These are phyloP conservation scores for Fusarium sterilihyphosum DNA, from an alignment of 2,329 filamentous ascomycete genomes.

Conservation along the genomic window DNA sequence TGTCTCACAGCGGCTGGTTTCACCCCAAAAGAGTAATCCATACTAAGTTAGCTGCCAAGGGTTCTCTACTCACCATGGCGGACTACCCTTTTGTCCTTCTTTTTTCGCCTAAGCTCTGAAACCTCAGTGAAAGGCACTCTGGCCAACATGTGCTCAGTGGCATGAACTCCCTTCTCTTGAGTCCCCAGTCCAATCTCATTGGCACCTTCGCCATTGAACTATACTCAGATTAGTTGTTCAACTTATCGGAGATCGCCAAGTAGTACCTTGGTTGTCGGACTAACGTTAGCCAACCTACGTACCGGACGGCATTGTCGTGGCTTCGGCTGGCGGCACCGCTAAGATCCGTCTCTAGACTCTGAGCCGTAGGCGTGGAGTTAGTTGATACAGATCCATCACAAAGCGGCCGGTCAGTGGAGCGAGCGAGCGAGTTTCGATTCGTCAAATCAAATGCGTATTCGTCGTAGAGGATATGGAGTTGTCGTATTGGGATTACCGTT, in stretches of 20 bases:
- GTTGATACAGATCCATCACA: background rate
- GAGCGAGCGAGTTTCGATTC: slow-evolving; percentile 18
- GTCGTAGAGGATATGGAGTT: slow-evolving; percentile 1
- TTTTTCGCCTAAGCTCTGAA: background rate
- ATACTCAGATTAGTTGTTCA: background rate
- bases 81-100: background rate
- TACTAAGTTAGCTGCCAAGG: background rate
- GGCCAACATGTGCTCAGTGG: background rate
- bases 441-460: background rate
- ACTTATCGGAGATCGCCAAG: background rate
- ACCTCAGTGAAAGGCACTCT: background rate
- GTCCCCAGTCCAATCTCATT: background rate
- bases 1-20: slow-evolving; percentile 17
- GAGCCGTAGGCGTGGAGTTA: background rate
- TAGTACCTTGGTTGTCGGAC: background rate
- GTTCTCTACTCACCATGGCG: background rate
- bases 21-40: slow-evolving; percentile 2
- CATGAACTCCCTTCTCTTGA: background rate
- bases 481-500: background rate
- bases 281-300: background rate
- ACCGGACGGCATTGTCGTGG: background rate
- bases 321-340: slow-evolving; percentile 23
- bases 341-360: slow-evolving; percentile 8
- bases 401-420: background rate
- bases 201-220: background rate